Conservation (phyloP, 495 filamentous ascomycete species). For the Oidiodendron maius region DNA sequence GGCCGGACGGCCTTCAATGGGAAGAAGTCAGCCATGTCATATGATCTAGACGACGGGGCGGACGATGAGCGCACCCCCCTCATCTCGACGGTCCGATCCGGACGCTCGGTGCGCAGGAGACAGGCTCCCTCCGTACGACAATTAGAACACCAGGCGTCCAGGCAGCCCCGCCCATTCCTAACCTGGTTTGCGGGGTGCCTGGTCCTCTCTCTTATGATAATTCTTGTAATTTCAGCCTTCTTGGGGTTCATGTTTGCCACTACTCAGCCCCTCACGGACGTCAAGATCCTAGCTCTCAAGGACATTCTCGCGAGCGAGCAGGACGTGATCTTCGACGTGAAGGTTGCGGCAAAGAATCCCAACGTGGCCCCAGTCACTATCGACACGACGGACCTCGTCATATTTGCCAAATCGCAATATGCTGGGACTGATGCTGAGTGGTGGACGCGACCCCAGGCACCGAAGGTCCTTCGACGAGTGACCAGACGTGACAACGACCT, state of each 20-base stretch:
- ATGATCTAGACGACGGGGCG: constrained; percentile 54
- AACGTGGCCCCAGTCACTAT: constrained; percentile 84
- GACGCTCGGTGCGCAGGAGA: constrained; percentile 48
- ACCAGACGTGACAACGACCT: constrained; percentile 54
- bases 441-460: constrained; percentile 51
- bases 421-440: constrained; percentile 69
- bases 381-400: constrained; percentile 76
- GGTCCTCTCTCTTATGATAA: constrained; percentile 64
- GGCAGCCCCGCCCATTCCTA: constrained; percentile 52
- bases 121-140: constrained; percentile 59
- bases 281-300: constrained; percentile 69
- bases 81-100: constrained; percentile 46
- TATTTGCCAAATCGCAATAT: constrained; percentile 89
- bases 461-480: background rate
- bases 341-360: constrained; percentile 83
- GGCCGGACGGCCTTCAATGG: constrained; percentile 31
- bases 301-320: constrained; percentile 91
- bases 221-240: constrained; percentile 71
- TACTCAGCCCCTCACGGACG: constrained; percentile 76
- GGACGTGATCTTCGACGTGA: constrained; percentile 90
- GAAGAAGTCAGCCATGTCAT: constrained; percentile 44
- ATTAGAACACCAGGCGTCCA: constrained; percentile 68
- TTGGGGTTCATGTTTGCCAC: constrained; percentile 85
- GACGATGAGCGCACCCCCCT: constrained; percentile 91
- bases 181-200: constrained; percentile 75